phyloP scores from a whole-genome alignment of 768 basidiomycete species.

The Macrolepiota dolichaula region DNA sequence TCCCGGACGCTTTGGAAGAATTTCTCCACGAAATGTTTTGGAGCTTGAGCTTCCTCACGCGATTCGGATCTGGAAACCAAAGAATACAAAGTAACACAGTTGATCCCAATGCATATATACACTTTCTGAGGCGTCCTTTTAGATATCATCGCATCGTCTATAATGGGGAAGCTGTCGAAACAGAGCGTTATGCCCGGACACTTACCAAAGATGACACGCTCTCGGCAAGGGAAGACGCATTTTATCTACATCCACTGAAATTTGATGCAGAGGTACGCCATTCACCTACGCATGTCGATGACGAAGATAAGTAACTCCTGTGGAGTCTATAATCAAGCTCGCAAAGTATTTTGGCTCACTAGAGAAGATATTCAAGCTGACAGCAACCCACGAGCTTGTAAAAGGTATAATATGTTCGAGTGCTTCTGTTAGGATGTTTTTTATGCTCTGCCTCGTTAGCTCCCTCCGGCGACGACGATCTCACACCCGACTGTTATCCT shows the following conservation, averaged over 20 bases:
- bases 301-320: background rate
- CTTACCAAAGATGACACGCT: conserved; percentile 16
- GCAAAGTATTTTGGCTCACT: conserved; percentile 60
- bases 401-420: conserved; percentile 2
- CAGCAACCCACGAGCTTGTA: conserved; percentile 1
- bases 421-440: background rate
- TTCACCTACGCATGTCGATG: background rate
- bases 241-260: conserved; percentile 54
- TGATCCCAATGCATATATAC: background rate
- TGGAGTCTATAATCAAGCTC: conserved; percentile 35
- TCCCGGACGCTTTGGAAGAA: conserved; percentile 20
- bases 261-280: conserved; percentile 55
- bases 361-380: conserved; percentile 46
- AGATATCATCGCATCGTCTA: conserved; percentile 47
- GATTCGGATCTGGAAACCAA: conserved; percentile 58
- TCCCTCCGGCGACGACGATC: background rate
- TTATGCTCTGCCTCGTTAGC: background rate
- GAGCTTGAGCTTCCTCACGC: conserved; percentile 51
- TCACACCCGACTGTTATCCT: conserved; percentile 27
- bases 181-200: conserved; percentile 29
- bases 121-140: background rate
- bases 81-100: conserved; percentile 45
- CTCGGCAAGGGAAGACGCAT: conserved; percentile 20
- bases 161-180: conserved; percentile 50
- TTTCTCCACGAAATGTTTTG: conserved; percentile 32